These are phyloP conservation scores for Colletotrichum destructivum DNA, from an alignment of 2,329 filamentous ascomycete species.

Conservation along the genomic window DNA sequence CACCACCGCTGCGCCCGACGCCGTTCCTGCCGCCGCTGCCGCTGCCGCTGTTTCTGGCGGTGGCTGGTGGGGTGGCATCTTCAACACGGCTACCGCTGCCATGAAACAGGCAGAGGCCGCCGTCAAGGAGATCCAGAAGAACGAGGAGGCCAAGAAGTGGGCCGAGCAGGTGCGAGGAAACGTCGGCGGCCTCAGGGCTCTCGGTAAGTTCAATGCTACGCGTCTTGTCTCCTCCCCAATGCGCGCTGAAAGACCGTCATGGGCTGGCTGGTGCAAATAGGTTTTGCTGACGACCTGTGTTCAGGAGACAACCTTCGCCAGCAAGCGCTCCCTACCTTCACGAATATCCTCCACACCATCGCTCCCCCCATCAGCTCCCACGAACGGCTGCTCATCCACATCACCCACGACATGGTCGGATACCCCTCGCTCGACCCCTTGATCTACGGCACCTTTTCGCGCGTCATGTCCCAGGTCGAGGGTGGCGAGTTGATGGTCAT, in stretches of 20 bases:
- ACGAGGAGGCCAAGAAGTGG: constrained; percentile 97
- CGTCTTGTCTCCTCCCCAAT: constrained; percentile 8
- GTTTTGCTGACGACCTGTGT: constrained; percentile 19
- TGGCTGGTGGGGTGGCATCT: constrained; percentile 90
- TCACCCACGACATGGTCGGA: constrained; percentile 93
- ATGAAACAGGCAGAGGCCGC: constrained; percentile 94
- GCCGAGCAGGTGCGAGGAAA: constrained; percentile 94
- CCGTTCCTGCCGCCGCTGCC: constrained; percentile 62
- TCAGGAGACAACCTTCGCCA: constrained; percentile 88
- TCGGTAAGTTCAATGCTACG: constrained; percentile 70
- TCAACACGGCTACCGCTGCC: constrained; percentile 86
- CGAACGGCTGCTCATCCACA: constrained; percentile 96
- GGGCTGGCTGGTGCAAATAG: not conserved
- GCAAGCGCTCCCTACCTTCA: constrained; percentile 93
- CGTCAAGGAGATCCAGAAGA: constrained; percentile 95
- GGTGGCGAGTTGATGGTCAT: constrained; percentile 95
- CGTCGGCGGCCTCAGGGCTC: constrained; percentile 81
- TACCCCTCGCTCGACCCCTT: constrained; percentile 96
- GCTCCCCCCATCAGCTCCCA: constrained; percentile 97
- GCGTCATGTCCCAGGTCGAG: constrained; percentile 99
- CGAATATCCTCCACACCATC: constrained; percentile 93
- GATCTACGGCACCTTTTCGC: constrained; percentile 91
- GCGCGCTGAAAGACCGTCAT: not conserved
- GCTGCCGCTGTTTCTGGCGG: constrained; percentile 66
- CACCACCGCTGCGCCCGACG: constrained; percentile 45